Conservation (phyloP, 1,139 yeast species). For the Chernovozyma sophiae-reginae region DNA sequence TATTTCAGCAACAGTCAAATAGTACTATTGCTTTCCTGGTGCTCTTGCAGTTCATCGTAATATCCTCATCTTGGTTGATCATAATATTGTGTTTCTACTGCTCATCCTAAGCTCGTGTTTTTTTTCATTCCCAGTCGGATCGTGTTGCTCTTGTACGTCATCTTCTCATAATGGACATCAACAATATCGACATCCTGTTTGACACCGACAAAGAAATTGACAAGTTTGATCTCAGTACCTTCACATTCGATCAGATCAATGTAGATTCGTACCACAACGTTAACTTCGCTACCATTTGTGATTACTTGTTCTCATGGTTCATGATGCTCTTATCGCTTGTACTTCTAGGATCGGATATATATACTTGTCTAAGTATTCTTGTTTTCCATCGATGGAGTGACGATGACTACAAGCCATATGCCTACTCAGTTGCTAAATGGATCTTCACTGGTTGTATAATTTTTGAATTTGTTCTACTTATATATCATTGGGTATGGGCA, state of each 20-base stretch:
- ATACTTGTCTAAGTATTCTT: constrained; percentile 71
- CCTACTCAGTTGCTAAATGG: constrained; percentile 65
- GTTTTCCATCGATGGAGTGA: constrained; percentile 77
- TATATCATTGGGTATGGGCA: constrained; percentile 61
- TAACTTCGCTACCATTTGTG: constrained; percentile 47
- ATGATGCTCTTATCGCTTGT: constrained; percentile 52
- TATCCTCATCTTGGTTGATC: no score
- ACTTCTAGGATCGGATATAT: constrained; percentile 68
- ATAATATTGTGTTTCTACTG: no score
- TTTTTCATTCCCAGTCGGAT: no score
- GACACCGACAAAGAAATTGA: constrained; percentile 21
- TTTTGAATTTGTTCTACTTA: constrained; percentile 57
- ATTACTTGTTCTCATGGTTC: constrained; percentile 49
- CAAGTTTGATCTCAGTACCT: constrained; percentile 33
- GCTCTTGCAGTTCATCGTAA: no score
- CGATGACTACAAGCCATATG: constrained; percentile 51
- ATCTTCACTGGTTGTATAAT: constrained; percentile 81
- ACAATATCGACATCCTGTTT: constrained; percentile 1
- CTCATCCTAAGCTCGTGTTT: no score
- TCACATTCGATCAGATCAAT: constrained; percentile 42
- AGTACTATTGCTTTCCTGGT: no score
- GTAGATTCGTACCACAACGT: constrained; percentile 51
- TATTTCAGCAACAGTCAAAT: no score
- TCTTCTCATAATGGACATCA: not conserved
- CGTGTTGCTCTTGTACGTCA: no score